Conservation (phyloP, 2,329 filamentous ascomycete genomes). For the Achaetomium macrosporum region DNA sequence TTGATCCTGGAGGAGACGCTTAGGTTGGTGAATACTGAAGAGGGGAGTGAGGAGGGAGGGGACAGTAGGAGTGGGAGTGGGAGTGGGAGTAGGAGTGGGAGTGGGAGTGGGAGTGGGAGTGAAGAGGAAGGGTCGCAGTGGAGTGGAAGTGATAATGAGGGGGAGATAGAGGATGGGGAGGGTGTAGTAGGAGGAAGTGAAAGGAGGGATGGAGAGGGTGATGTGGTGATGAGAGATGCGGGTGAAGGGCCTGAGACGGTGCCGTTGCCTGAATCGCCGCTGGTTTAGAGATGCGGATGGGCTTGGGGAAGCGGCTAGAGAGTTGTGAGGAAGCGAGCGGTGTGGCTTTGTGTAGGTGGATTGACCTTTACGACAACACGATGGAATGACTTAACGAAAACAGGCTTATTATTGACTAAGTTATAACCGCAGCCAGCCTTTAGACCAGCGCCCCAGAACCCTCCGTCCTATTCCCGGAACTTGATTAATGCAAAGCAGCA, state of each 20-base stretch:
- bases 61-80: slow-evolving; percentile 29
- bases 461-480: no score
- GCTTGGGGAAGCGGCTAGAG: neutral
- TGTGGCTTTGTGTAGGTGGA: neutral
- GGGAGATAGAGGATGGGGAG: slow-evolving; percentile 3
- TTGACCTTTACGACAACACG: neutral
- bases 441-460: no score
- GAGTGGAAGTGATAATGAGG: slow-evolving; percentile 35
- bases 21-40: slow-evolving; percentile 42
- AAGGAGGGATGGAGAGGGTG: neutral
- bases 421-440: neutral
- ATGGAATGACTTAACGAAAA: neutral
- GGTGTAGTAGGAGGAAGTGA: neutral
- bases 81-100: slow-evolving; percentile 27
- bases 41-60: slow-evolving; percentile 20
- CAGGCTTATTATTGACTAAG: neutral
- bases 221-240: slow-evolving; percentile 6
- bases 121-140: slow-evolving; percentile 14
- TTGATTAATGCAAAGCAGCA: no score
- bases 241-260: slow-evolving; percentile 13
- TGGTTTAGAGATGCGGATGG: neutral
- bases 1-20: slow-evolving; percentile 60
- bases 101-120: slow-evolving; percentile 14
- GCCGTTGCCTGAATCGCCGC: slow-evolving; percentile 16
- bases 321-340: neutral